Evolutionary conservation across 768 basidiomycete species (phyloP).

Genomic region (Butyriboletus loyo): DNA sequence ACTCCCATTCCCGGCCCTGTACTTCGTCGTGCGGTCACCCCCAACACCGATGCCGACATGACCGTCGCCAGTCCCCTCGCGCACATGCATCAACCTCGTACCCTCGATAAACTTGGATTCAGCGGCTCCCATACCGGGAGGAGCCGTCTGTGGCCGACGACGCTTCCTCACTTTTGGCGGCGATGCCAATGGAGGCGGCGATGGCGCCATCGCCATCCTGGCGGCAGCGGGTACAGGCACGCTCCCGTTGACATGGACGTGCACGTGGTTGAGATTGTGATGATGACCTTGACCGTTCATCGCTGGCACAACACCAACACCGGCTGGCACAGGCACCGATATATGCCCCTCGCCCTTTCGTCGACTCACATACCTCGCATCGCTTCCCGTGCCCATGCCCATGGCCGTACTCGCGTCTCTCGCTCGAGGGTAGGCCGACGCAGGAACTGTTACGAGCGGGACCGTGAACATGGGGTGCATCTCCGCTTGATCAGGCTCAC

Average conservation of each 20-base stretch:
- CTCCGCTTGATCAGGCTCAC: background rate
- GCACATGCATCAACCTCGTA: background rate
- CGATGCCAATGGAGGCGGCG: background rate
- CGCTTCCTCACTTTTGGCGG: slow-evolving; percentile 7
- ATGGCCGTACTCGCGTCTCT: too few relatives aligned
- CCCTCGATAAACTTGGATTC: slow-evolving; percentile 17
- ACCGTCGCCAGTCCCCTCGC: background rate
- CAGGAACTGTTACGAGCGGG: slow-evolving; percentile 26
- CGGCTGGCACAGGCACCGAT: background rate
- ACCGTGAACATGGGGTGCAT: slow-evolving; percentile 31
- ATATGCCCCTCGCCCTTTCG: background rate
- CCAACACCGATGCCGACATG: background rate
- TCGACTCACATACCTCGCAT: background rate
- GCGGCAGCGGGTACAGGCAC: background rate
- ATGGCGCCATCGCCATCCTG: background rate
- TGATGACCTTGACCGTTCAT: background rate
- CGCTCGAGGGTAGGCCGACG: too few relatives aligned
- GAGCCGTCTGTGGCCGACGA: slow-evolving; percentile 27
- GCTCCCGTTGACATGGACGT: background rate
- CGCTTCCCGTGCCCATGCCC: background rate
- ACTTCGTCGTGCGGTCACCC: background rate
- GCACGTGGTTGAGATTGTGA: too few relatives aligned
- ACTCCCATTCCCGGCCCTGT: background rate
- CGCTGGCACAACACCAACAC: background rate
- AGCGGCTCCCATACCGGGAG: slow-evolving; percentile 9